Conservation (phyloP, 768 basidiomycete genomes). For the Suillus subalutaceus region DNA sequence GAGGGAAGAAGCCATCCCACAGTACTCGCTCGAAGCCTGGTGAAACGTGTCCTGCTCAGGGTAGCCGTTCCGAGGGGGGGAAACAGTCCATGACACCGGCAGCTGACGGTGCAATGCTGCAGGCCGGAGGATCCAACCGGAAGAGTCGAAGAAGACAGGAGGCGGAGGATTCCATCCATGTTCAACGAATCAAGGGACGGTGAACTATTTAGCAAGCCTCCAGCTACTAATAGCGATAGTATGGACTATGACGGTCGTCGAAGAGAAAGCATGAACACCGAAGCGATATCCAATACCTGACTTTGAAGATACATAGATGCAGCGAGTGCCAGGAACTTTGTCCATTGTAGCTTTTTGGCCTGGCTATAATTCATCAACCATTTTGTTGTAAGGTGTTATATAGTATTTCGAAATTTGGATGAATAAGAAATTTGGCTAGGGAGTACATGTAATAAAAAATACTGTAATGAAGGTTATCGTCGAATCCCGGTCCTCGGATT, state of each 20-base stretch:
- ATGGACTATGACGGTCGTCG: background rate
- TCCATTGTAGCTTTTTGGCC: background rate
- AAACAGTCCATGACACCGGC: background rate
- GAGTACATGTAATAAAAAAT: background rate
- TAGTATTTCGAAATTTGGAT: background rate
- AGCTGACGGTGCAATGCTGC: background rate
- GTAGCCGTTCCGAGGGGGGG: background rate
- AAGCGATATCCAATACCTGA: background rate
- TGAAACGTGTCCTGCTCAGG: background rate
- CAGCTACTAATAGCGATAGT: background rate
- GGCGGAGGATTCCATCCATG: background rate
- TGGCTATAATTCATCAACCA: background rate
- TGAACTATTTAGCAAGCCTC: background rate
- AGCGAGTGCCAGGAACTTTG: background rate
- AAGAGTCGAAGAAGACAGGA: background rate
- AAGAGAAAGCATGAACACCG: background rate
- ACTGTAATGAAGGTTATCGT: background rate
- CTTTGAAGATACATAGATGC: background rate
- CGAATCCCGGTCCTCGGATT: slow-evolving; percentile 4
- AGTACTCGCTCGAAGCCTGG: background rate
- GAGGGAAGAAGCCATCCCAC: background rate
- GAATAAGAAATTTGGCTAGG: background rate
- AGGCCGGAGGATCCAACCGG: background rate
- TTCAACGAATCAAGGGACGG: background rate
- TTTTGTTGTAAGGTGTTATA: background rate